phyloP scores from a whole-genome alignment of 768 basidiomycete species.

The Stropharia rugosoannulata region DNA sequence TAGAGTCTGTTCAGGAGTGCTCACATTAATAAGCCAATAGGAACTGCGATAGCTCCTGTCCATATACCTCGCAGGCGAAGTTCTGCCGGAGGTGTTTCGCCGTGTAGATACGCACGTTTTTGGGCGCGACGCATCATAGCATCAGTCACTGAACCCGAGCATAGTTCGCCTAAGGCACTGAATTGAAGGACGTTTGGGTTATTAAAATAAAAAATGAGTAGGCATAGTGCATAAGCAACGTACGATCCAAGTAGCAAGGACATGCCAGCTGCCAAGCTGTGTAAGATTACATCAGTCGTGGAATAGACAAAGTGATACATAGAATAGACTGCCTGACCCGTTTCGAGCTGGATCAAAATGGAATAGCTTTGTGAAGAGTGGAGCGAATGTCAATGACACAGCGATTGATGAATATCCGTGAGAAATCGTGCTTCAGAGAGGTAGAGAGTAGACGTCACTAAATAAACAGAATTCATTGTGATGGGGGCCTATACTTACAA shows the following conservation, averaged over 20 bases:
- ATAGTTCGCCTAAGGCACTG: constrained; percentile 33
- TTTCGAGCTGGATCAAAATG: constrained; percentile 37
- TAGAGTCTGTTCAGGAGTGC: neutral
- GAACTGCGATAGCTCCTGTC: constrained; percentile 35
- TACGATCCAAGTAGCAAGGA: constrained; percentile 36
- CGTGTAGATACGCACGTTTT: constrained; percentile 20
- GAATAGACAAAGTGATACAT: neutral
- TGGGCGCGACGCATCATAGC: constrained; percentile 34
- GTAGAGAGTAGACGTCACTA: neutral
- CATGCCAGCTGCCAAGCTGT: constrained; percentile 34
- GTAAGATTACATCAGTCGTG: neutral
- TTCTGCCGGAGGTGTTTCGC: constrained; percentile 26
- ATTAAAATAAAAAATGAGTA: neutral
- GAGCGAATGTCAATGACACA: constrained; percentile 36
- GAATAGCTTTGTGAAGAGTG: constrained; percentile 35
- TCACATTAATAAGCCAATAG: constrained; percentile 33
- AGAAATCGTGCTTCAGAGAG: constrained; percentile 32
- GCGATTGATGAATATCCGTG: constrained; percentile 40
- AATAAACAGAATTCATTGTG: neutral
- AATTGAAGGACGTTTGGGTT: neutral
- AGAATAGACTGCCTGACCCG: constrained; percentile 22
- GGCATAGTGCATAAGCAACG: constrained; percentile 5
- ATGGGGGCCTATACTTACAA: constrained; percentile 23
- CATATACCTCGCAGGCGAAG: constrained; percentile 36
- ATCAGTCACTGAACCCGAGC: constrained; percentile 37